These are phyloP conservation scores for Tylopilus sp. DNA, from an alignment of 768 basidiomycete genomes.

Conservation along the genomic window DNA sequence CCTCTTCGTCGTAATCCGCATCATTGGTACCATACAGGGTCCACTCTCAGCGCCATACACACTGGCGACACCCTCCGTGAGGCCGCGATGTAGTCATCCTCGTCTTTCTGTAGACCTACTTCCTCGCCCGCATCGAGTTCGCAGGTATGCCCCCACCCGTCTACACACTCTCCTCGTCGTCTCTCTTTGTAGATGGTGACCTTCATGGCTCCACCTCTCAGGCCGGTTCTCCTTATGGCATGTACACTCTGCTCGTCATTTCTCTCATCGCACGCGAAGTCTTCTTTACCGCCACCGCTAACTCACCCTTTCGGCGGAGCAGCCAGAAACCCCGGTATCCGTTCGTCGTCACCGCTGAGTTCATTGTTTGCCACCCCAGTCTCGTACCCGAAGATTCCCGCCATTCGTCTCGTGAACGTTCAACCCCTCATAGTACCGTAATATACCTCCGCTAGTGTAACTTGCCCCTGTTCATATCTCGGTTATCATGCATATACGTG, in stretches of 20 bases:
- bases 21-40: slow-evolving; percentile 24
- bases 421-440: background rate
- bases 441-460: slow-evolving; percentile 5
- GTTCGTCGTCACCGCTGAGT: slow-evolving; percentile 30
- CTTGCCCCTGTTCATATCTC: slow-evolving; percentile 1
- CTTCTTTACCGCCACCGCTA: slow-evolving; percentile 29
- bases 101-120: slow-evolving; percentile 15
- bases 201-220: background rate
- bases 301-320: slow-evolving; percentile 14
- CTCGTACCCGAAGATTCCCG: slow-evolving; percentile 23
- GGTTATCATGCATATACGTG: no score
- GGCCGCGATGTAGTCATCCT: slow-evolving; percentile 24
- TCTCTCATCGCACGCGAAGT: slow-evolving; percentile 24
- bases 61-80: slow-evolving; percentile 26
- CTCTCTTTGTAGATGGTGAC: slow-evolving; percentile 5
- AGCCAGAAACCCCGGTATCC: slow-evolving; percentile 34
- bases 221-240: slow-evolving; percentile 18
- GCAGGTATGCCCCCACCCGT: background rate
- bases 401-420: background rate
- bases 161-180: background rate
- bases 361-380: slow-evolving; percentile 28
- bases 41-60: background rate
- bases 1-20: slow-evolving; percentile 19
- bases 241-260: slow-evolving; percentile 24
- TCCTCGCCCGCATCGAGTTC: slow-evolving; percentile 20